Percentiles rank a stretch among this genome's conserved stretches.
phyloP scores from a whole-genome alignment of 225 moss, liverwort and hornwort genomes.

The Climacium dendroides region DNA sequence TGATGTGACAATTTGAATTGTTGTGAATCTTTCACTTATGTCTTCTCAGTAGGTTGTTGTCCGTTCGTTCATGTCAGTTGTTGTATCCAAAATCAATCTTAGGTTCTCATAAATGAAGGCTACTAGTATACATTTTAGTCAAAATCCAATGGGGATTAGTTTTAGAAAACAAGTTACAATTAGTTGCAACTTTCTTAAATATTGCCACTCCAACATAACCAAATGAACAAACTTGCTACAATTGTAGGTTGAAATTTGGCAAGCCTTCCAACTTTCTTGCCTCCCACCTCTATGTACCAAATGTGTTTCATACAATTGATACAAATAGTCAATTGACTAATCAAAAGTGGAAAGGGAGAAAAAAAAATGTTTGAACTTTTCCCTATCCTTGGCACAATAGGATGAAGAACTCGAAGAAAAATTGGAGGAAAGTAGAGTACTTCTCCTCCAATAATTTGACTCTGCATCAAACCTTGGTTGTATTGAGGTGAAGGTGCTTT shows the following conservation, averaged over 20 bases:
- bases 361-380: not conserved
- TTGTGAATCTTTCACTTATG: not conserved
- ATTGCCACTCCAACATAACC: fast-evolving
- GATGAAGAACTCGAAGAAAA: not conserved
- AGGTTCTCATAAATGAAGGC: not conserved
- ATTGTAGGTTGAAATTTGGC: fast-evolving
- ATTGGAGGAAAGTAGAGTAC: fast-evolving
- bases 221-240: fast-evolving
- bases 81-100: not conserved
- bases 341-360: not conserved
- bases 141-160: fast-evolving
- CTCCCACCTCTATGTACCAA: not conserved
- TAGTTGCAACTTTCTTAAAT: not conserved
- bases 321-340: not conserved
- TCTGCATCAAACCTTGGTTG: fast-evolving
- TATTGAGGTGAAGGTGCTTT: too few relatives aligned
- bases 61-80: too few relatives aligned
- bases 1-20: not conserved
- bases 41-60: not conserved
- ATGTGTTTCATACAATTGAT: not conserved
- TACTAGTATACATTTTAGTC: not conserved
- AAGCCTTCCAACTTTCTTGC: not conserved
- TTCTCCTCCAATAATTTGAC: not conserved
- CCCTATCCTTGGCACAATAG: not conserved
- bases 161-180: not conserved